Percentiles rank a stretch among this genome's conserved stretches.
These are phyloP conservation scores for Torulaspora delbrueckii DNA, from an alignment of 805 yeast genomes.

Conservation along the genomic window DNA sequence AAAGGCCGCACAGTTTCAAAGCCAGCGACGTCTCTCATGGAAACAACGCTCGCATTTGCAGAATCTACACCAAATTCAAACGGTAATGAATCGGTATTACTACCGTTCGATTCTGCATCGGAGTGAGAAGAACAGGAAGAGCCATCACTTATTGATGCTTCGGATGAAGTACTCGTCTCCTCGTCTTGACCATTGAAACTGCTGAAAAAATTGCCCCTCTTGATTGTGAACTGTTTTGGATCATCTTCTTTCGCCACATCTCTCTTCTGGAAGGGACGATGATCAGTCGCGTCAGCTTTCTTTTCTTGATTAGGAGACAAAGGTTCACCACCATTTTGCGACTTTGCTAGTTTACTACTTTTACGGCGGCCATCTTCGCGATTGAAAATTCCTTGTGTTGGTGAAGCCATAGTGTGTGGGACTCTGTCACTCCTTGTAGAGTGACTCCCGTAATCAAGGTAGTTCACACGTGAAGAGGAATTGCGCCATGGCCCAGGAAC, in stretches of 20 bases:
- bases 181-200: constrained; percentile 18
- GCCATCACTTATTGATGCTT: constrained; percentile 11
- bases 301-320: background rate
- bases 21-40: constrained; percentile 20
- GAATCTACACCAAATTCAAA: constrained; percentile 34
- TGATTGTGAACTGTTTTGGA: constrained; percentile 7
- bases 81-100: constrained; percentile 27
- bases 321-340: background rate
- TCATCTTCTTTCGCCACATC: background rate
- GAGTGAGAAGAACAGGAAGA: constrained; percentile 10
- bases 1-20: constrained; percentile 9
- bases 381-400: background rate
- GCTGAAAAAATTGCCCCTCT: constrained; percentile 19
- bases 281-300: background rate
- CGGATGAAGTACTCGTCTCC: constrained; percentile 14
- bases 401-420: constrained; percentile 4
- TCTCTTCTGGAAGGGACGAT: background rate
- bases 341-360: background rate
- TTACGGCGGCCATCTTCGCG: background rate
- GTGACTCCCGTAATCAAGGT: constrained; percentile 7
- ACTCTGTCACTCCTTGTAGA: constrained; percentile 15
- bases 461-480: constrained; percentile 11
- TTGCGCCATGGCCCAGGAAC: constrained; percentile 4
- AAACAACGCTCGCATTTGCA: constrained; percentile 23
- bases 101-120: constrained; percentile 13